Evolutionary conservation across 2,329 filamentous ascomycete genomes (phyloP).

Genomic region (Didymella pomorum): DNA sequence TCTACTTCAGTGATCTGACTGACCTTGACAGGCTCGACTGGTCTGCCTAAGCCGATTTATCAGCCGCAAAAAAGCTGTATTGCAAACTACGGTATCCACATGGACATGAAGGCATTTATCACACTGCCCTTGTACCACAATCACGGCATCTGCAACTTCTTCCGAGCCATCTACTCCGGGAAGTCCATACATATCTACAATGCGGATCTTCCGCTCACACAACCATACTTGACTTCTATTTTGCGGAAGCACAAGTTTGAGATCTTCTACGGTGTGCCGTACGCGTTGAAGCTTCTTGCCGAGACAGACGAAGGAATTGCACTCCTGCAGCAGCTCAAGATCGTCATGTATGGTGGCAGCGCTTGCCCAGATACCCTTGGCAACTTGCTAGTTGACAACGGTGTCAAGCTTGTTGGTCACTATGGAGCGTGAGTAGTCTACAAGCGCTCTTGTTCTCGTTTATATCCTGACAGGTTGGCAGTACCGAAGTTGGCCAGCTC

Average conservation of each 20-base stretch:
- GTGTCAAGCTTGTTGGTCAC: constrained; percentile 64
- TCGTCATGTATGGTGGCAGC: constrained; percentile 66
- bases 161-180: constrained; percentile 34
- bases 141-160: constrained; percentile 40
- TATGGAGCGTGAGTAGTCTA: constrained; percentile 61
- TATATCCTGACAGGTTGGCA: constrained; percentile 32
- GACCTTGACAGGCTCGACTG: constrained; percentile 58
- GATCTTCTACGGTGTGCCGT: constrained; percentile 70
- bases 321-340: constrained; percentile 57
- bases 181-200: constrained; percentile 40
- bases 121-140: constrained; percentile 38
- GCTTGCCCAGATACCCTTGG: constrained; percentile 67
- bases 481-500: constrained; percentile 69
- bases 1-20: not conserved
- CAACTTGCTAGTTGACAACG: constrained; percentile 59
- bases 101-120: constrained; percentile 36
- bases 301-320: constrained; percentile 65
- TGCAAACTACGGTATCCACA: constrained; percentile 31
- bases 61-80: constrained; percentile 58
- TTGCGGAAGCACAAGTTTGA: constrained; percentile 52
- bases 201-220: constrained; percentile 35
- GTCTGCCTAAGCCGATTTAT: constrained; percentile 69
- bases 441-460: not conserved
- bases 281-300: constrained; percentile 68
- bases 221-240: constrained; percentile 27